Evolutionary conservation across 2,329 filamentous ascomycete genomes (phyloP), one percentile per base, ranked within the genome.

Genomic region (Talaromyces sp.): DNA sequence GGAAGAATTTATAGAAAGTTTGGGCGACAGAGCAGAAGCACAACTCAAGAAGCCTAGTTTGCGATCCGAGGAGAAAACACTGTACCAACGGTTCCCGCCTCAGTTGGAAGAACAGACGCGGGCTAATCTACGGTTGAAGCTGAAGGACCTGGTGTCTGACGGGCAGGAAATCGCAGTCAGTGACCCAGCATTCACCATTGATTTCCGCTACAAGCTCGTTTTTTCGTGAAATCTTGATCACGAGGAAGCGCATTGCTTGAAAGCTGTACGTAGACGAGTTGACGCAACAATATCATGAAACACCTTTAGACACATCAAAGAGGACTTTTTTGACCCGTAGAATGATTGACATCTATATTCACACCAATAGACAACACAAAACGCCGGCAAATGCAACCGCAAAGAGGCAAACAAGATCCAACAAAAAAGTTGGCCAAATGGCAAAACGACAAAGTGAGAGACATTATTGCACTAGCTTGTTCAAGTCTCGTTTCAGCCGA

Each of bases 11-110:
- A 86, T 98, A 31, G 93, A 96, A 58, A 90, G 88, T 41, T 83
- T 99, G 50, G 90, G 91, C 1, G 87, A 90, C 71, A 86, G 90
- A 69, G 91, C 95, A 2, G 94, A 97, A 76, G 88, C 93, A 65
- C 95, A 98, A 78, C 84, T 99, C 63, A 98, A 97, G 84, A 93
- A 93, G 75, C 94, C 95, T 0, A 96, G 92, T 7, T 85, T 99
- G 70, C 86, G 93, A 58, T 87, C 87, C 0, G 89, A 94, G 70
- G 86, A 87, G 62, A 95, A 90, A 81, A 95, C 92, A 3, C 83
- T 99, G 50, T 99, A 97, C 77, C 95, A 96, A 84, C 92, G 93
- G 70, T 88, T 85, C 33, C 93, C 95, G 1, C 87, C 89, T 6
- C 87, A 90, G 68, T 81, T 99, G 63, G 92, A 97, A 74, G 87